Evolutionary conservation across 2,329 filamentous ascomycete species (phyloP).

Genomic region (Aspergillus sp.): DNA sequence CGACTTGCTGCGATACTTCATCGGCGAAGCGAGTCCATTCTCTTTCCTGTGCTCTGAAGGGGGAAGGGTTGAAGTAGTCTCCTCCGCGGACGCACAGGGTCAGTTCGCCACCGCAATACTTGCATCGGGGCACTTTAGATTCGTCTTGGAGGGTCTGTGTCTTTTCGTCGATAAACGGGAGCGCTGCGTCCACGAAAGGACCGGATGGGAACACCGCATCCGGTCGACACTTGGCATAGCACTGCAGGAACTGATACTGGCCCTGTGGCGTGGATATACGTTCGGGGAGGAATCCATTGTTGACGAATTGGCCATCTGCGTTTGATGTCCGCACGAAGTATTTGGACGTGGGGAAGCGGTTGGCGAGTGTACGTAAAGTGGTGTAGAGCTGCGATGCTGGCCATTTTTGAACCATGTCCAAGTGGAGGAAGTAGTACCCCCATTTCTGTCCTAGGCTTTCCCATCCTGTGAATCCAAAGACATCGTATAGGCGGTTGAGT

Average conservation of each 20-base stretch:
- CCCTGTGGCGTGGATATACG: constrained; percentile 20
- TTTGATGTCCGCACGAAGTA: constrained; percentile 22
- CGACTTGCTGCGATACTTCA: neutral
- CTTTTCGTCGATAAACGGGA: constrained; percentile 14
- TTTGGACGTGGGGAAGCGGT: neutral
- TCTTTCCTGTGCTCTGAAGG: constrained; percentile 11
- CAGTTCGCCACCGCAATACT: constrained; percentile 18
- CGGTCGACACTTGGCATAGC: constrained; percentile 15
- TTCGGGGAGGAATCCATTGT: constrained; percentile 15
- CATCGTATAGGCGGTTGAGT: constrained; percentile 17
- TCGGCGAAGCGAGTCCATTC: constrained; percentile 4
- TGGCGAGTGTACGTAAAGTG: neutral
- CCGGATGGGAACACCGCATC: constrained; percentile 19
- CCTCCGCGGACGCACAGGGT: constrained; percentile 21
- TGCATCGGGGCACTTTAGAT: constrained; percentile 11
- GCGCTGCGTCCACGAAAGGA: constrained; percentile 14
- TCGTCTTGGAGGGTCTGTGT: constrained; percentile 15
- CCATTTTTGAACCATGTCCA: constrained; percentile 17
- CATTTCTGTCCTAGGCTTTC: constrained; percentile 15
- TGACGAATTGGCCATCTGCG: constrained; percentile 18
- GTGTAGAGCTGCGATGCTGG: constrained; percentile 9
- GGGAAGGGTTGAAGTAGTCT: constrained; percentile 18
- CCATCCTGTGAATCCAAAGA: constrained; percentile 18
- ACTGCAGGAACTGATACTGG: constrained; percentile 19
- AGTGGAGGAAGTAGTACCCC: constrained; percentile 21